Evolutionary conservation across 768 basidiomycete species (phyloP).

Genomic region (Ramaria sp.): DNA sequence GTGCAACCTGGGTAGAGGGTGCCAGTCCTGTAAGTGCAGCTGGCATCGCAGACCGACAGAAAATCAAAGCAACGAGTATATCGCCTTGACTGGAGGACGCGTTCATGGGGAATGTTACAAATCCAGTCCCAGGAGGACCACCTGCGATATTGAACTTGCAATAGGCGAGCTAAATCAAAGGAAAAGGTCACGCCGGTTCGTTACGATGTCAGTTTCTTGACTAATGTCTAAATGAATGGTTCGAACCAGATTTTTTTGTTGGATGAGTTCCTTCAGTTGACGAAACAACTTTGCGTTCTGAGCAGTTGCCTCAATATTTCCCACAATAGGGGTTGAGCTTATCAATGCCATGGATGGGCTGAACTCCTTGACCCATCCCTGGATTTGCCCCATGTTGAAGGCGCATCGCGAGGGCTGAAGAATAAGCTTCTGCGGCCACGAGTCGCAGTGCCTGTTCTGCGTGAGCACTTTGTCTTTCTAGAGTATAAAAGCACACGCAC

Average conservation of each 20-base stretch:
- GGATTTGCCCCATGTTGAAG: slow-evolving; percentile 1
- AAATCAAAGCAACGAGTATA: slow-evolving; percentile 36
- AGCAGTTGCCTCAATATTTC: slow-evolving; percentile 26
- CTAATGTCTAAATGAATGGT: not conserved
- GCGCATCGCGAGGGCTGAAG: slow-evolving; percentile 3
- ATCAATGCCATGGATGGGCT: slow-evolving; percentile 8
- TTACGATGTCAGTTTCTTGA: slow-evolving; percentile 1
- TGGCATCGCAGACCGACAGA: slow-evolving; percentile 26
- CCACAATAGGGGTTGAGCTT: not conserved
- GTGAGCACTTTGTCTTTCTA: not conserved
- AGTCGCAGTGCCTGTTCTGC: slow-evolving; percentile 7
- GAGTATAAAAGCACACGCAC: not conserved
- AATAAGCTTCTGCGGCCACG: slow-evolving; percentile 9
- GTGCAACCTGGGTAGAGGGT: not conserved
- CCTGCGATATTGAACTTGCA: slow-evolving; percentile 19
- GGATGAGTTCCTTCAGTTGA: slow-evolving; percentile 22
- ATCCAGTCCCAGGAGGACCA: slow-evolving; percentile 32
- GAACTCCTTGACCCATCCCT: slow-evolving; percentile 5
- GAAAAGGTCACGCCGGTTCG: too few relatives aligned
- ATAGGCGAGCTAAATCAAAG: slow-evolving; percentile 40
- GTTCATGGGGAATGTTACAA: slow-evolving; percentile 34
- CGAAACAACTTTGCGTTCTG: slow-evolving; percentile 27
- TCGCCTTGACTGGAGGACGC: not conserved
- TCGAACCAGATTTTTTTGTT: slow-evolving; percentile 36
- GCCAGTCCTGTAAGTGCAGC: not conserved